Conservation (phyloP, 164 flowering plant genomes). For the Aristolochia fimbriata region DNA sequence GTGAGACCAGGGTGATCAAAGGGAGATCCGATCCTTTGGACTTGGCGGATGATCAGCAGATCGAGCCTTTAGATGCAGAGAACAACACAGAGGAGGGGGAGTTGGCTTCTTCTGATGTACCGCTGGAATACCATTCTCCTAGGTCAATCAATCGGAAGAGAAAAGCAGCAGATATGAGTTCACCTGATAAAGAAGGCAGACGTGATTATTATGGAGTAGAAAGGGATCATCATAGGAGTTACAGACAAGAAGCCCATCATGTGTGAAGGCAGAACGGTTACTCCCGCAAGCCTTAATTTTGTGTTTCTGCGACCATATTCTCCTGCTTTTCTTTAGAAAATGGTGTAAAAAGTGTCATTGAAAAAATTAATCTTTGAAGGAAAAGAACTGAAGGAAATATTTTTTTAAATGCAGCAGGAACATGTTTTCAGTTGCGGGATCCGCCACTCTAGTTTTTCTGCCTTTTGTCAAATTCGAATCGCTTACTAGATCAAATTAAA, state of each 20-base stretch:
- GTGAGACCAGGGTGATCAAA: slow-evolving; percentile 4
- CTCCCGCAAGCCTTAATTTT: background rate
- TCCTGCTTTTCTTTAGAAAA: background rate
- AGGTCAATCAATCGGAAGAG: slow-evolving; percentile 32
- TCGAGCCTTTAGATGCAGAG: background rate
- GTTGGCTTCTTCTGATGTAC: slow-evolving; percentile 22
- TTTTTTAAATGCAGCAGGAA: background rate
- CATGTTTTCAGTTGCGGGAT: too few species aligned
- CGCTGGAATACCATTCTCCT: slow-evolving; percentile 30
- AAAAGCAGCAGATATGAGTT: slow-evolving; percentile 20
- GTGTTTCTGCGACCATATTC: background rate
- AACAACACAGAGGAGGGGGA: slow-evolving; percentile 51
- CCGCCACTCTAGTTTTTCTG: too few species aligned
- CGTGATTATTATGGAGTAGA: slow-evolving; percentile 1
- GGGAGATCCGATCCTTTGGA: too few species aligned
- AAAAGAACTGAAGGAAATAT: background rate
- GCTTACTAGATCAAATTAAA: too few species aligned
- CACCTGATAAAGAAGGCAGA: background rate
- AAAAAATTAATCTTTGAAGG: background rate
- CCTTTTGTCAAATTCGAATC: too few species aligned
- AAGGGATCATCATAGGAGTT: slow-evolving; percentile 5
- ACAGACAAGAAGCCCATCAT: slow-evolving; percentile 2
- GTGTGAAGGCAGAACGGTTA: background rate
- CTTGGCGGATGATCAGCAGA: too few species aligned
- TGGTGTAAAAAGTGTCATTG: slow-evolving; percentile 1